Conservation (phyloP, 441 rosid genomes). For the Theobroma grandiflorum region DNA sequence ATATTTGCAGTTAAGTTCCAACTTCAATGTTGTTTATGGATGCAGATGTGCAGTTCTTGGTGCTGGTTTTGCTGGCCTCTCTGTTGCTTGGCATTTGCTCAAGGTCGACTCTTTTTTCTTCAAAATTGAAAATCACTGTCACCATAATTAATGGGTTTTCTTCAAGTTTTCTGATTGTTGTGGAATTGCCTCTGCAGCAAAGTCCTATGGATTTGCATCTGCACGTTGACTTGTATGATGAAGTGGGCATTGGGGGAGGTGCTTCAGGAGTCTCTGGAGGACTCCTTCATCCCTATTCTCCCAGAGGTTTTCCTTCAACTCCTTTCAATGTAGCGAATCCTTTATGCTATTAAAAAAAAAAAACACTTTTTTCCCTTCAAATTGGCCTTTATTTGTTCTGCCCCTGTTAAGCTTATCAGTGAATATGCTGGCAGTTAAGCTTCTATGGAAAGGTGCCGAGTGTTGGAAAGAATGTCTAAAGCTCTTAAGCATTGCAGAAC, state of each 20-base stretch:
- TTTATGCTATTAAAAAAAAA: background rate
- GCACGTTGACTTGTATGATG: slow-evolving; percentile 78
- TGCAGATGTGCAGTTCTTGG: slow-evolving; percentile 91
- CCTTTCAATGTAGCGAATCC: slow-evolving; percentile 15
- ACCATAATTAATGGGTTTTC: slow-evolving; percentile 1
- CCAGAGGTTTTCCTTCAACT: slow-evolving; percentile 57
- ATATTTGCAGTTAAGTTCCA: background rate
- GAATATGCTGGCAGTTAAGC: slow-evolving; percentile 59
- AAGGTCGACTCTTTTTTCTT: slow-evolving; percentile 45
- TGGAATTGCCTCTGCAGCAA: slow-evolving; percentile 48
- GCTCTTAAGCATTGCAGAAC: slow-evolving; percentile 75
- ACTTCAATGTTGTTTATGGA: background rate
- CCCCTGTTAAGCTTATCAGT: background rate
- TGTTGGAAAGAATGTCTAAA: slow-evolving; percentile 86
- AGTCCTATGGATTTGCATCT: slow-evolving; percentile 59
- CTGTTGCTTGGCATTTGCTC: slow-evolving; percentile 86
- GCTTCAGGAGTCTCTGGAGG: slow-evolving; percentile 98
- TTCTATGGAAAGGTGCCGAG: slow-evolving; percentile 87
- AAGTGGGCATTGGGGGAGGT: slow-evolving; percentile 90
- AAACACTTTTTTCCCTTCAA: background rate
- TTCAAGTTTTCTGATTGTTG: slow-evolving; percentile 12
- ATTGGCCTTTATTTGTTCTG: background rate
- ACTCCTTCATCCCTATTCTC: slow-evolving; percentile 94
- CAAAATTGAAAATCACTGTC: background rate
- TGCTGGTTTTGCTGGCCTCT: slow-evolving; percentile 96